These are phyloP conservation scores for Curvularia lunata DNA, from an alignment of 2,329 filamentous ascomycete species.

Conservation along the genomic window DNA sequence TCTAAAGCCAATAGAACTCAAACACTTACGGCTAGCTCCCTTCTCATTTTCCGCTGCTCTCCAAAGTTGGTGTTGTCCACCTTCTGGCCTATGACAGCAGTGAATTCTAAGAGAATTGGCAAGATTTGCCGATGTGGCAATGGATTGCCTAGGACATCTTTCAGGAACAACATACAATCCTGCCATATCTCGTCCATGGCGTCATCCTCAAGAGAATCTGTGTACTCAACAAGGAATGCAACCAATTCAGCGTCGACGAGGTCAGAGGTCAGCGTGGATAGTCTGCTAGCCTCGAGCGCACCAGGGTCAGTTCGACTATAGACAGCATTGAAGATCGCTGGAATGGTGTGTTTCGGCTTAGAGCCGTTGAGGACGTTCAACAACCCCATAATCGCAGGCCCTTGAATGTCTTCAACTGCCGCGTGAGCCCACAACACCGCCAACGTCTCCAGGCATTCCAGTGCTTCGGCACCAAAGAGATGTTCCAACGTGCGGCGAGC, in stretches of 20 bases:
- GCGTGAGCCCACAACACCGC: constrained; percentile 79
- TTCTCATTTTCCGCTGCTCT: constrained; percentile 88
- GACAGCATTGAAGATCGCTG: constrained; percentile 93
- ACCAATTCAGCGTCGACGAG: constrained; percentile 84
- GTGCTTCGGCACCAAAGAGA: constrained; percentile 85
- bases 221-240: constrained; percentile 88
- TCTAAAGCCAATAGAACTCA: background rate
- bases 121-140: constrained; percentile 93
- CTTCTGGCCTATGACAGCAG: constrained; percentile 88
- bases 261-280: constrained; percentile 87
- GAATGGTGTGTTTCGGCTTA: constrained; percentile 87
- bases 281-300: constrained; percentile 77
- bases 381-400: constrained; percentile 77
- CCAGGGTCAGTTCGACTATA: constrained; percentile 90
- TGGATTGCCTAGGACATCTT: constrained; percentile 88
- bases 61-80: constrained; percentile 98
- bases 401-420: constrained; percentile 57
- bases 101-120: constrained; percentile 84
- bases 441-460: constrained; percentile 92
- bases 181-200: constrained; percentile 98
- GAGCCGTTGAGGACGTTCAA: constrained; percentile 91
- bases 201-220: constrained; percentile 89
- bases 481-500: constrained; percentile 89
- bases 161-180: constrained; percentile 89
- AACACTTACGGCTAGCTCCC: constrained; percentile 78